Evolutionary conservation across 805 yeast species (phyloP).

Genomic region (Ogataea angusta): DNA sequence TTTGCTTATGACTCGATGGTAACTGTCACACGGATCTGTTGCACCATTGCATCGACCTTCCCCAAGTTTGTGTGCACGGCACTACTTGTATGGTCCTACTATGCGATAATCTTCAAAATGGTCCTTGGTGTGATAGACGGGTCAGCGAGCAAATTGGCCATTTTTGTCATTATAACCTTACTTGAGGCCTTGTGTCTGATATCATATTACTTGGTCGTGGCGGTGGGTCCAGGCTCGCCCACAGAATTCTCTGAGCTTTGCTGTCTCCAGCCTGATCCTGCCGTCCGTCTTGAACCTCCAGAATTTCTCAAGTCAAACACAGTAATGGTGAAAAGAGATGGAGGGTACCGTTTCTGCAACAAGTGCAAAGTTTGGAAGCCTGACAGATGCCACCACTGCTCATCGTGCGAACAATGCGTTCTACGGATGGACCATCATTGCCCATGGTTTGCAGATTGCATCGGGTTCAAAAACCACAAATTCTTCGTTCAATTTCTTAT

Average conservation of each 20-base stretch:
- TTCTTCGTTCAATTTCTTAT: slow-evolving; percentile 70
- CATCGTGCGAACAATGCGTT: slow-evolving; percentile 45
- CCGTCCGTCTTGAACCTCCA: slow-evolving; percentile 38
- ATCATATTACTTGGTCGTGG: slow-evolving; percentile 52
- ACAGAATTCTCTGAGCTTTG: slow-evolving; percentile 47
- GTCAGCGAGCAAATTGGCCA: slow-evolving; percentile 15
- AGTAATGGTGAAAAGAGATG: slow-evolving; percentile 49
- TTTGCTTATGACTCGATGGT: slow-evolving; percentile 5
- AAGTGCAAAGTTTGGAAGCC: slow-evolving; percentile 59
- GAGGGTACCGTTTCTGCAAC: slow-evolving; percentile 58
- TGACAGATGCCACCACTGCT: slow-evolving; percentile 57
- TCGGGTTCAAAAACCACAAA: slow-evolving; percentile 81
- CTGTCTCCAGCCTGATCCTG: slow-evolving; percentile 14
- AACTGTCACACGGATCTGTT: slow-evolving; percentile 27
- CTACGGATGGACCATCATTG: slow-evolving; percentile 60
- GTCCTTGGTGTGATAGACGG: slow-evolving; percentile 21
- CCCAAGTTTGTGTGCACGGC: slow-evolving; percentile 47
- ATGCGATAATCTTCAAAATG: slow-evolving; percentile 34
- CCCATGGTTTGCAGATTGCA: slow-evolving; percentile 91
- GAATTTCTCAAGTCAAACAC: slow-evolving; percentile 38
- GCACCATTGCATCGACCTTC: slow-evolving; percentile 38
- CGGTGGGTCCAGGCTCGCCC: slow-evolving; percentile 65
- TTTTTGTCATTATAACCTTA: slow-evolving; percentile 27
- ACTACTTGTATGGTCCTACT: slow-evolving; percentile 47
- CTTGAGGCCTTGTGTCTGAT: slow-evolving; percentile 40